Evolutionary conservation across 1,139 yeast species (phyloP).

Genomic region (Taiozyma sp.): DNA sequence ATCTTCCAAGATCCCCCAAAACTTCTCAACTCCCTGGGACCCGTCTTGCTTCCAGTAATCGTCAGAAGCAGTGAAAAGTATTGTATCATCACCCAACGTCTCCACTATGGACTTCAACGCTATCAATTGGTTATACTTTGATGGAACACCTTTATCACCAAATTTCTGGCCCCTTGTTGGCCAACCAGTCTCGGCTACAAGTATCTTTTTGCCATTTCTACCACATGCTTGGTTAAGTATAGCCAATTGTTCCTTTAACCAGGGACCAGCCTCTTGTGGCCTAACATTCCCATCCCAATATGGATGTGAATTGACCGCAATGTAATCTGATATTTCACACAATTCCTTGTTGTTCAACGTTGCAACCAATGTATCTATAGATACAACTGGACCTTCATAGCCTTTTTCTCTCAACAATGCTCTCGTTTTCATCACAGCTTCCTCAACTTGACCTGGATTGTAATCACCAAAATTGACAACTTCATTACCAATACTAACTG

Average conservation of each 20-base stretch:
- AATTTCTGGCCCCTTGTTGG: slow-evolving; percentile 58
- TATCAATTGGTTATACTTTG: slow-evolving; percentile 48
- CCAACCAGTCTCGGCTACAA: slow-evolving; percentile 77
- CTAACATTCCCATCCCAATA: slow-evolving; percentile 66
- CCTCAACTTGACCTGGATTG: slow-evolving; percentile 44
- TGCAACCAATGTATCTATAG: slow-evolving; percentile 78
- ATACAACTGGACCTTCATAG: slow-evolving; percentile 61
- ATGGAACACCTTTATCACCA: slow-evolving; percentile 59
- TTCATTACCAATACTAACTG: slow-evolving; percentile 76
- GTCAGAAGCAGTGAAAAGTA: slow-evolving; percentile 65
- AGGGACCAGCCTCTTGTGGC: slow-evolving; percentile 61
- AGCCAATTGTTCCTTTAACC: slow-evolving; percentile 59
- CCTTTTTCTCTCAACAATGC: slow-evolving; percentile 51
- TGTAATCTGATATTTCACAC: slow-evolving; percentile 64
- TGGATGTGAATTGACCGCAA: slow-evolving; percentile 77
- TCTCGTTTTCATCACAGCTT: slow-evolving; percentile 49
- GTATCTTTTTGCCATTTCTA: slow-evolving; percentile 40
- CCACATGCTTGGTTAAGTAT: slow-evolving; percentile 59
- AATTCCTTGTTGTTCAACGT: slow-evolving; percentile 59
- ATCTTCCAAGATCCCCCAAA: slow-evolving; percentile 47
- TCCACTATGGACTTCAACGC: slow-evolving; percentile 52
- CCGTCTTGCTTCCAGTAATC: slow-evolving; percentile 75
- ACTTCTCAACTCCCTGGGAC: slow-evolving; percentile 55
- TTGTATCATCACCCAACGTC: slow-evolving; percentile 44
- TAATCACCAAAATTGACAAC: slow-evolving; percentile 62